Conservation (phyloP, 305 asterid genomes). For the Rubia peregrina region DNA sequence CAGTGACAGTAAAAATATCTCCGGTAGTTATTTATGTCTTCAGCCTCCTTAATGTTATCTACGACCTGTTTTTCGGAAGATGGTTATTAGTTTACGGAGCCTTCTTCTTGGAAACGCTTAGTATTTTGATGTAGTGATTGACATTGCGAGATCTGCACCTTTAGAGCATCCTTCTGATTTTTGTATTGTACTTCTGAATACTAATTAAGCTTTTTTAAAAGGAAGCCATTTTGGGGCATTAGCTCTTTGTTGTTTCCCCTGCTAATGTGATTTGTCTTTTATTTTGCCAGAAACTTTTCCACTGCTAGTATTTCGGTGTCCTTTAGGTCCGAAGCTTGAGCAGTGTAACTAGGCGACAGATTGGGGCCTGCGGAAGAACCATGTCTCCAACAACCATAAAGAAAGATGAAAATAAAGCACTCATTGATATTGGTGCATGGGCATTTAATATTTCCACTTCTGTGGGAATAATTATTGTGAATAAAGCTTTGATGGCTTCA, state of each 20-base stretch:
- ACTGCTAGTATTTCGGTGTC: not conserved
- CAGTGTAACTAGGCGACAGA: not conserved
- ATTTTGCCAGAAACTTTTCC: not conserved
- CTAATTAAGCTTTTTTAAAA: not conserved
- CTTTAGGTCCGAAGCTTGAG: conserved; percentile 14
- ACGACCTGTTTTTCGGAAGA: not conserved
- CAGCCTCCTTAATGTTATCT: not conserved
- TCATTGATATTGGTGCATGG: conserved; percentile 65
- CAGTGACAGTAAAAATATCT: not conserved
- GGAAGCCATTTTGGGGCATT: not conserved
- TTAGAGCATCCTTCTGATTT: not conserved
- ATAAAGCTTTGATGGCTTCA: conserved; percentile 66
- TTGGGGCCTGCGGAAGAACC: conserved; percentile 24
- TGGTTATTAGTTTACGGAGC: no score
- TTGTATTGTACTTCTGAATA: not conserved
- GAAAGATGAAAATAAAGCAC: conserved; percentile 51
- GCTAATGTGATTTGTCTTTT: not conserved
- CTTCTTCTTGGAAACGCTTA: no score
- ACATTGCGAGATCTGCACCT: not conserved
- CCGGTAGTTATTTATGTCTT: not conserved
- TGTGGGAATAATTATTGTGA: conserved; percentile 69
- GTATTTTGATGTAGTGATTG: not conserved
- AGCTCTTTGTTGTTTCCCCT: not conserved
- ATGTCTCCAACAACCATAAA: conserved; percentile 29
- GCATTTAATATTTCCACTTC: conserved; percentile 66